Evolutionary conservation across 225 moss, liverwort and hornwort species (phyloP), one percentile per base, ranked within the genome.

Genomic region (Physcomitrium patens): DNA sequence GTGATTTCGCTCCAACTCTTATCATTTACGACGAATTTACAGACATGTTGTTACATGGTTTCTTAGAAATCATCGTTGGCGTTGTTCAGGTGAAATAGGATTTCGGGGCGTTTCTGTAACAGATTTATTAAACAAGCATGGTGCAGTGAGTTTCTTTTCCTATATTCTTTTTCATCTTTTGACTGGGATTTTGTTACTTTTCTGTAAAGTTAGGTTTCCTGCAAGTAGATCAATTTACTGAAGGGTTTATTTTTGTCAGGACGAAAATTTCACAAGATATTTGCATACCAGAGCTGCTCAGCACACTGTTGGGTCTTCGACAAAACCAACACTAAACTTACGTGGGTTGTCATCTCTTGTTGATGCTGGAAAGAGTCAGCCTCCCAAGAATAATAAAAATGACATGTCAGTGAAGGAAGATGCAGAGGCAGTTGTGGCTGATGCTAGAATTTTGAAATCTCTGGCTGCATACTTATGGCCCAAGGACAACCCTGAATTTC

Each of bases 401-500:
- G 71, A 75, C 57, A n/a, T 81, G 75, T 19, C 72, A 85, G 20
- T 75, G 67, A 75, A 81, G 43, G 87, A 81, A 5, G 75, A 78
- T 8, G 62, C 78, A 16, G 82, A 85, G 71, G 63, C 71, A 7
- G 58, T 67, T 69, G 85, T 87, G 53, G 95, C 99, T 75, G 99
- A 99, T 83, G 86, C 92, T 73, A 78, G 89, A 70, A 99, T 99
- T 71, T 69, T 99, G 74, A 89, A 83, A 53, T 93, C 93, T 53
- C 83, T 99, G 26, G 85, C 91, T 60, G 69, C 89, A 52, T 99
- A 99, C 71, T 86, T 99, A 70, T 99, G 99, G 99, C 95, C 99
- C 67, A 88, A 78, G 68, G 95, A 99, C 77, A 99, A 99, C 42
- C 88, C 89, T 83, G 99, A 95, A 67, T 99, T 99, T 76, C 93